Conservation (phyloP, 225 moss, liverwort and hornwort species). For the Takakia lepidozioides region DNA sequence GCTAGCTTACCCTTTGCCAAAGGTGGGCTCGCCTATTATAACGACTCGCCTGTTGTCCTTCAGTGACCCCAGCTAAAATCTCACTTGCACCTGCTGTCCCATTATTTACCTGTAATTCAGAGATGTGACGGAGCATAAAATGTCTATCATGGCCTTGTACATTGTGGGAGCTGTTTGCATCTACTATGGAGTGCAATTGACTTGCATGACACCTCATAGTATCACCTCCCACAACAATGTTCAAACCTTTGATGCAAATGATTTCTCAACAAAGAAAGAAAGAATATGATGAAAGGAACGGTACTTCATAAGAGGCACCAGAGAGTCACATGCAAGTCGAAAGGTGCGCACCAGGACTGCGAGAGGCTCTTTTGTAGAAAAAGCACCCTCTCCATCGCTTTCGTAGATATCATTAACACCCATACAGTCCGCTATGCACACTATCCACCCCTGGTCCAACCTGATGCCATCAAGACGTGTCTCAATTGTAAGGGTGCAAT, state of each 20-base stretch:
- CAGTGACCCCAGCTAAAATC: constrained; percentile 89
- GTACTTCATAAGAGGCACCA: not conserved
- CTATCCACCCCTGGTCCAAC: constrained; percentile 90
- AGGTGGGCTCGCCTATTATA: constrained; percentile 84
- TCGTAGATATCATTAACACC: constrained; percentile 99
- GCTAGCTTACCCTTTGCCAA: constrained; percentile 86
- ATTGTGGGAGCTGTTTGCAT: no score
- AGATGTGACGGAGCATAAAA: no score
- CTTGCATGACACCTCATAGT: no score
- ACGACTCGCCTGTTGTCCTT: constrained; percentile 94
- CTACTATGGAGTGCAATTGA: no score
- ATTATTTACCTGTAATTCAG: constrained; percentile 91
- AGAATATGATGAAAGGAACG: not conserved
- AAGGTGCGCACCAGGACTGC: constrained; percentile 67
- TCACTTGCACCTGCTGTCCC: constrained; percentile 99
- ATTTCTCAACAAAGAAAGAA: not conserved
- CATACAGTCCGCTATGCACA: constrained; percentile 92
- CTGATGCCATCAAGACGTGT: no score
- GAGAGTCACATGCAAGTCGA: no score
- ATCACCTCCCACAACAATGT: not conserved
- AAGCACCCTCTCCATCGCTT: constrained; percentile 73
- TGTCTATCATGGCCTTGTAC: no score
- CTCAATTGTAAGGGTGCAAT: no score
- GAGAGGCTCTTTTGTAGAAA: constrained; percentile 83
- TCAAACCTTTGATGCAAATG: no score